These are phyloP conservation scores for Meyerozyma guilliermondii DNA, from an alignment of 1,139 yeast species.

Conservation along the genomic window DNA sequence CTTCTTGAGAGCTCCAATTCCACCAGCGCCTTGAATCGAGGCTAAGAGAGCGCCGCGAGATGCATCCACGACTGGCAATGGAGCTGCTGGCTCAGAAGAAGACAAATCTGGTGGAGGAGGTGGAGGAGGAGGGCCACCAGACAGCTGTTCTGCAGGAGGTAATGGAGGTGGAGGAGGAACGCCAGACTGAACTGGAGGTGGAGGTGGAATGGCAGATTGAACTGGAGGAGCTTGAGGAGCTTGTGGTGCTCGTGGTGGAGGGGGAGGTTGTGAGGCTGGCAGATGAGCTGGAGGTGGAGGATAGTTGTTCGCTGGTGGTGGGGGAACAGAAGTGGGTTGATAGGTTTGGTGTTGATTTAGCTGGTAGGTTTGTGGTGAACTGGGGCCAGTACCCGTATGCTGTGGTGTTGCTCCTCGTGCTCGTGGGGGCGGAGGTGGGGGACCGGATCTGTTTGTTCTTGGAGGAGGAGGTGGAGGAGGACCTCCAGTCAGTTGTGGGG, in stretches of 20 bases:
- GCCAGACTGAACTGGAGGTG: conserved; percentile 12
- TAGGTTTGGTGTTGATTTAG: not conserved
- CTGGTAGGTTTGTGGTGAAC: conserved; percentile 4
- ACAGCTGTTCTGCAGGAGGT: conserved; percentile 21
- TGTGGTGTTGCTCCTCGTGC: conserved; percentile 9
- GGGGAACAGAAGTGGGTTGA: conserved; percentile 7
- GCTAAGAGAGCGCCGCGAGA: conserved; percentile 82
- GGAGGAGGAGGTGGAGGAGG: conserved; percentile 6
- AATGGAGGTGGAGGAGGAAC: conserved; percentile 31
- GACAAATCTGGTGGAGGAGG: conserved; percentile 27
- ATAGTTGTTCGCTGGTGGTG: conserved; percentile 4
- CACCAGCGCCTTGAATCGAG: conserved; percentile 77
- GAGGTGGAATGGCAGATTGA: conserved; percentile 12
- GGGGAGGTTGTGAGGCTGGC: conserved; percentile 5
- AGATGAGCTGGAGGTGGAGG: too few relatives aligned
- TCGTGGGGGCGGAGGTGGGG: conserved; percentile 8
- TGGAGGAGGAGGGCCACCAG: conserved; percentile 21
- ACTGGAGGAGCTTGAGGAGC: conserved; percentile 7
- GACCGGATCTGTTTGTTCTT: conserved; percentile 6
- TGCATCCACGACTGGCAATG: conserved; percentile 39
- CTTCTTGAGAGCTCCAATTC: conserved; percentile 61
- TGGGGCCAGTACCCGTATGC: conserved; percentile 9
- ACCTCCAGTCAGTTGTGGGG: conserved; percentile 16
- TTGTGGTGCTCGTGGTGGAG: conserved; percentile 3
- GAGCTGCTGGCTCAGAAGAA: conserved; percentile 9